Conservation (phyloP, 2,329 filamentous ascomycete genomes). For the Cryphonectria parasitica region DNA sequence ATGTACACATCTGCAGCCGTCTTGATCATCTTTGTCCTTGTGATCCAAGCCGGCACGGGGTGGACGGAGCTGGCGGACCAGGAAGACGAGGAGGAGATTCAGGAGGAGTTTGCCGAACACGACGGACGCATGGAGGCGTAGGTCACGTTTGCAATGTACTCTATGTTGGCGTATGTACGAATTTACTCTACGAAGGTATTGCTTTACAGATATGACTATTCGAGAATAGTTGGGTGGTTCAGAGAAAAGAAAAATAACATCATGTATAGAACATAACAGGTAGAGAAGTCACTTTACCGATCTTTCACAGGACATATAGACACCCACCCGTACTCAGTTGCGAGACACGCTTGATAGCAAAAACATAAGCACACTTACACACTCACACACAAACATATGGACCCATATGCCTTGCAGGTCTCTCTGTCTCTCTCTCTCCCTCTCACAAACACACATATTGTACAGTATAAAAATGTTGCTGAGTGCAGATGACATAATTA, state of each 20-base stretch:
- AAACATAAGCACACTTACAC: neutral
- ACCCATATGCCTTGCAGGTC: too few relatives aligned
- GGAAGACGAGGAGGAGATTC: slow-evolving; percentile 53
- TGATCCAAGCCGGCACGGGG: slow-evolving; percentile 55
- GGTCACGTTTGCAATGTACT: neutral
- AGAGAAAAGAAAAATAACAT: neutral
- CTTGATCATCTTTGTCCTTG: slow-evolving; percentile 47
- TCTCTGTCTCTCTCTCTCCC: too few relatives aligned
- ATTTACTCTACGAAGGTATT: neutral
- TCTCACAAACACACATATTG: too few relatives aligned
- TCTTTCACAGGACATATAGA: neutral
- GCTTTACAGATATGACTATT: neutral
- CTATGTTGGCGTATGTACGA: neutral
- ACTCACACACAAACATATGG: neutral
- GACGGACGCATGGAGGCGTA: slow-evolving; percentile 40
- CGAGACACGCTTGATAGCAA: neutral
- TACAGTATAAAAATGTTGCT: too few relatives aligned
- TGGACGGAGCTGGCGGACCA: slow-evolving; percentile 50
- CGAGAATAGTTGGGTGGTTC: neutral
- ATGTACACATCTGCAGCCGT: slow-evolving; percentile 54
- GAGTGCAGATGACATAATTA: too few relatives aligned
- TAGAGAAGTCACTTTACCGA: too few relatives aligned
- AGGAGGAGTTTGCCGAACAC: slow-evolving; percentile 40
- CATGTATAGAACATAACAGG: neutral
- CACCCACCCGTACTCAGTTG: neutral